A percentile compares a stretch with the other conserved stretches of the same genome.
phyloP scores from a whole-genome alignment of 495 filamentous ascomycete species.

The Hyaloscypha bicolor region DNA sequence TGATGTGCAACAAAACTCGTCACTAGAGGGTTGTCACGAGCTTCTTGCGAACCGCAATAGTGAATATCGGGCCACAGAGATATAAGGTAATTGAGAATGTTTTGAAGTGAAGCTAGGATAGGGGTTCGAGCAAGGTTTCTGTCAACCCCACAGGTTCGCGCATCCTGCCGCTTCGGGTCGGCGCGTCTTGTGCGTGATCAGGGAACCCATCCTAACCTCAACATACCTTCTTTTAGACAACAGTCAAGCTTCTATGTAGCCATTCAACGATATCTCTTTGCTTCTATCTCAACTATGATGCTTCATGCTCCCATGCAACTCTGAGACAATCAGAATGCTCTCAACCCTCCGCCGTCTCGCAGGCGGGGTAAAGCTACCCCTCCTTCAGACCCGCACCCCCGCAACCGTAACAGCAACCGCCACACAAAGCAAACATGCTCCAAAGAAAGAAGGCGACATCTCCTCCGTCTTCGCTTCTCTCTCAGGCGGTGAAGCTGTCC shows the following conservation, averaged over 20 bases:
- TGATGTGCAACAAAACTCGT: too few species aligned
- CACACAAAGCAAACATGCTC: background rate
- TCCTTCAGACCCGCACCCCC: slow-evolving; percentile 2
- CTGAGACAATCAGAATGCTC: background rate
- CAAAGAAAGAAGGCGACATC: slow-evolving; percentile 66
- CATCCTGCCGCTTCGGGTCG: background rate
- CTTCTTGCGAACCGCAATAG: too few species aligned
- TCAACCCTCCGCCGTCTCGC: slow-evolving; percentile 5
- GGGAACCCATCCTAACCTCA: background rate
- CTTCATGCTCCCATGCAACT: background rate
- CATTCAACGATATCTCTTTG: background rate
- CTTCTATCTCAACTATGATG: background rate
- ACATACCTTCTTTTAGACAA: background rate
- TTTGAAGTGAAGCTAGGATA: too few species aligned
- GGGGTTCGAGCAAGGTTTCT: background rate
- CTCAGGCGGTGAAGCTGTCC: slow-evolving; percentile 61
- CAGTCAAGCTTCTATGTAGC: background rate
- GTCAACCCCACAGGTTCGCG: background rate
- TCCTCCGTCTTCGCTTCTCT: slow-evolving; percentile 83
- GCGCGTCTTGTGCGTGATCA: background rate
- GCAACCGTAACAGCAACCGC: slow-evolving; percentile 1
- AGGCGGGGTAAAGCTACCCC: slow-evolving; percentile 3
- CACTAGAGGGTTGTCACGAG: too few species aligned
- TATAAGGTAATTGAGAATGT: too few species aligned
- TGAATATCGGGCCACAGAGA: too few species aligned